Base-by-base conservation (phyloP, 768 basidiomycete species). In the Cyathus striatus region DNA sequence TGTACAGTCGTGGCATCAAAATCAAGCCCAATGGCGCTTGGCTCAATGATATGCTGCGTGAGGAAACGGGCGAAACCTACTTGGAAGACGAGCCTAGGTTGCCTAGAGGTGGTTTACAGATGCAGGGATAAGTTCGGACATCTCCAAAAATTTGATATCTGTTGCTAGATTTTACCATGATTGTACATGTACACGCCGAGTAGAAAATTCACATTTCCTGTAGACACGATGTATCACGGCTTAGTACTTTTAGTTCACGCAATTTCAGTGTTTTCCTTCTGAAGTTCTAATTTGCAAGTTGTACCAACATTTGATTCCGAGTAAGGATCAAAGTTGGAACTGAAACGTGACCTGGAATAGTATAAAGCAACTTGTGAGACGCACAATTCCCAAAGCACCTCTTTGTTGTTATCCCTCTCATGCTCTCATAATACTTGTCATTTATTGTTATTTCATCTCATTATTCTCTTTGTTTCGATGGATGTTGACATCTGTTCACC, bases 21-120 rank as follows among this genome's bases (percentile, higher is more conserved):
- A 69, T 91, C 51, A 70, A 81, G 68, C 88, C 89, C 18, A 77
- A 83, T 10, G 89, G 89, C 27, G 82, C 83, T 38, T 91, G 89
- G 89, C 61, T 91, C 63, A 90, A 90, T 52, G 89, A 91, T 58
- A 59, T 90, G 64, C 61, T 87, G 50, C 75, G 89, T 23, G 72
- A 77, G 53, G 88, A 90, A 63, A 87, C 83, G 23, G 78, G 79
- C 22, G 83, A 90, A 59, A 70, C 66, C 10, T 90, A 90, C 60
- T 60, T 62, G 38, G 63, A 68, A 17, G 81, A 70, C 10, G 89
- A 91, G 60, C 84, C 89, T 17, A 78, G 70, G 58, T 63, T 91
- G 46, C 89, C 89, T 33, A 77, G 89, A 51, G 66, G 59, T 39
- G 66, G 68, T 10, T 59, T 86, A 49, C 62, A 81, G 42, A 68